Evolutionary conservation across 2,329 filamentous ascomycete species (phyloP).

Genomic region (Fusarium sp.): DNA sequence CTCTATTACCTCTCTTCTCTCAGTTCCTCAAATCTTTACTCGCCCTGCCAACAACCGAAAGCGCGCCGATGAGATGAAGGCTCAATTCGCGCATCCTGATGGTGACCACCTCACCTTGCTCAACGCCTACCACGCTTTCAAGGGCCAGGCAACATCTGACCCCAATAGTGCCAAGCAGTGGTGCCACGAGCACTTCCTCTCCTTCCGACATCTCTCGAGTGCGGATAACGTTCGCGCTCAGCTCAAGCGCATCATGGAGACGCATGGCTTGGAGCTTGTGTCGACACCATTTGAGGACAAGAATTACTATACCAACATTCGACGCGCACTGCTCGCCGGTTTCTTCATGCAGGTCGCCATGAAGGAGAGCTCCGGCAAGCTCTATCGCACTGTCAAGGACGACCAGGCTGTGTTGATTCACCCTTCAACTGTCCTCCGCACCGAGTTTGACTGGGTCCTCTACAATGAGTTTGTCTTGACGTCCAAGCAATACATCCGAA

Average conservation of each 20-base stretch:
- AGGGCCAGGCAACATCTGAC: constrained; percentile 67
- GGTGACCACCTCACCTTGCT: constrained; percentile 96
- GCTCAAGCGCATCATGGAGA: constrained; percentile 96
- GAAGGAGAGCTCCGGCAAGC: constrained; percentile 86
- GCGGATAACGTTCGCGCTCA: constrained; percentile 94
- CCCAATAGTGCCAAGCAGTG: constrained; percentile 81
- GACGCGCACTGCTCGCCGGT: constrained; percentile 86
- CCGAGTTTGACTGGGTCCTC: constrained; percentile 94
- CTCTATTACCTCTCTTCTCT: constrained; percentile 91
- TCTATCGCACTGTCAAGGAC: constrained; percentile 96
- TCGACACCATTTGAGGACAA: constrained; percentile 93
- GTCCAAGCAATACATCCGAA: constrained; percentile 97
- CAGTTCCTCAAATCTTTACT: constrained; percentile 92
- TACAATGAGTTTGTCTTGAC: constrained; percentile 99
- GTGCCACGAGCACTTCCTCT: constrained; percentile 97
- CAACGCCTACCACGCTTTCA: constrained; percentile 98
- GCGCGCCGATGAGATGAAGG: constrained; percentile 97
- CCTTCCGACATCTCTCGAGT: constrained; percentile 84
- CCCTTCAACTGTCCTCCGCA: constrained; percentile 86
- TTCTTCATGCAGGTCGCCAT: constrained; percentile 99
- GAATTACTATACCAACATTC: constrained; percentile 98
- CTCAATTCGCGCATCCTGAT: constrained; percentile 88
- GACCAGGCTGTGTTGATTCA: constrained; percentile 93
- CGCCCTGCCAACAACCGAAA: constrained; percentile 86
- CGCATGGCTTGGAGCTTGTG: constrained; percentile 82